Evolutionary conservation across 352 stramenopile species (phyloP).

Genomic region (Phytophthora ramorum): DNA sequence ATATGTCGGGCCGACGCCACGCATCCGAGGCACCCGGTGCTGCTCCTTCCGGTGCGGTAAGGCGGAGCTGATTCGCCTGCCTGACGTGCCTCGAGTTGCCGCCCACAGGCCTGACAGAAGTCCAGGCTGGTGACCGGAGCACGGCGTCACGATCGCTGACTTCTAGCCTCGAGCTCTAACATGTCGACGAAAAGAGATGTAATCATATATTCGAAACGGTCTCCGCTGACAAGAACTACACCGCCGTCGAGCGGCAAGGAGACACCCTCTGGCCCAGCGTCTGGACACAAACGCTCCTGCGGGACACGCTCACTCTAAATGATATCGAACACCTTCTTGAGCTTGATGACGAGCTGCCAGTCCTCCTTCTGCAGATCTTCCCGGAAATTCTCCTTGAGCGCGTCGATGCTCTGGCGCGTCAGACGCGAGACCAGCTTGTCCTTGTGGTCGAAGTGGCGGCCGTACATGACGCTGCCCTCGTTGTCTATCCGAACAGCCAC

Average conservation of each 20-base stretch:
- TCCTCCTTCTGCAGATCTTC: constrained; percentile 98
- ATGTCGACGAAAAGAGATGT: constrained; percentile 28
- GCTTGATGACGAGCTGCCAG: constrained; percentile 98
- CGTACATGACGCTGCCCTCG: constrained; percentile 96
- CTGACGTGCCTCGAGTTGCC: constrained; percentile 12
- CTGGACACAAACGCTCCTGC: constrained; percentile 8
- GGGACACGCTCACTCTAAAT: constrained; percentile 78
- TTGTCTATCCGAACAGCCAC: constrained; percentile 98
- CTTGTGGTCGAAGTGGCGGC: constrained; percentile 97
- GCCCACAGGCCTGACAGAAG: not conserved
- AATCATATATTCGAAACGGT: constrained; percentile 35
- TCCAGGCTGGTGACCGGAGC: constrained; percentile 1
- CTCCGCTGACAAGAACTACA: constrained; percentile 11
- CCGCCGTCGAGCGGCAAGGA: not conserved
- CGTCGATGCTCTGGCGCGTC: constrained; percentile 96
- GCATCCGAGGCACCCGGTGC: not conserved
- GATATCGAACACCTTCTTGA: constrained; percentile 99
- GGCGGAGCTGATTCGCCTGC: constrained; percentile 12
- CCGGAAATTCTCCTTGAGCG: constrained; percentile 99
- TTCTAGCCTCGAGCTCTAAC: constrained; percentile 19
- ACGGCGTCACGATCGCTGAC: constrained; percentile 15
- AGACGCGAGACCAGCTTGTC: constrained; percentile 88
- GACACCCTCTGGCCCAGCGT: constrained; percentile 13
- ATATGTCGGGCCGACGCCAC: constrained; percentile 2
- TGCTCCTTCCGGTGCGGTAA: constrained; percentile 24